A percentile compares a stretch with the other conserved stretches of the same genome.
phyloP scores from a whole-genome alignment of 139 green algal genomes.

The Micractinium conductrix region DNA sequence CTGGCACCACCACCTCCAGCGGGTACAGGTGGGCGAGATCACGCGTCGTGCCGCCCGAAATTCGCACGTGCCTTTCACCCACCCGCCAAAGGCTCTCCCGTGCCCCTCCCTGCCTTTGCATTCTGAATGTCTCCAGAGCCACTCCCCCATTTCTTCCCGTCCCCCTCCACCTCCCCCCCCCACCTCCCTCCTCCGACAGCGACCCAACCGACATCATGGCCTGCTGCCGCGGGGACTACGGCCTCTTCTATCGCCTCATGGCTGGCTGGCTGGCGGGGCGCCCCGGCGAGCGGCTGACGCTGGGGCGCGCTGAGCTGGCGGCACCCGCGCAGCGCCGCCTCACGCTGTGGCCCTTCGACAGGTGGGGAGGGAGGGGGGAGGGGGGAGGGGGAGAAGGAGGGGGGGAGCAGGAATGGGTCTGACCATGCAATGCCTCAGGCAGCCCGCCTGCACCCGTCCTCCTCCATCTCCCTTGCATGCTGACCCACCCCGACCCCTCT shows the following conservation, averaged over 20 bases:
- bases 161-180: background rate
- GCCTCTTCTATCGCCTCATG: conserved; percentile 34
- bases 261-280: conserved; percentile 37
- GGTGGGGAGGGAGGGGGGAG: background rate
- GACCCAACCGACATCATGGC: conserved; percentile 37
- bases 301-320: background rate
- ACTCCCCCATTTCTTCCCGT: too few species aligned
- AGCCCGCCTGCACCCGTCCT: background rate
- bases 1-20: background rate
- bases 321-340: background rate
- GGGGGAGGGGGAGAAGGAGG: background rate
- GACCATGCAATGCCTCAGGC: background rate
- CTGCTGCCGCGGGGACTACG: conserved; percentile 32
- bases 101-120: too few species aligned
- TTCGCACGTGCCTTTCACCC: too few species aligned
- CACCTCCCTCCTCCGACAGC: background rate
- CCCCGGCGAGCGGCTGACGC: background rate
- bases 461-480: background rate
- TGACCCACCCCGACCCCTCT: background rate
- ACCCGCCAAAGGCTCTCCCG: too few species aligned
- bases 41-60: too few species aligned
- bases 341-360: conserved; percentile 49
- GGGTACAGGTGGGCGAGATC: conserved; percentile 34
- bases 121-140: too few species aligned
- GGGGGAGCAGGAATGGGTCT: too few species aligned